These are phyloP conservation scores for Albifimbria verrucaria DNA, from an alignment of 2,329 filamentous ascomycete species.

Conservation along the genomic window DNA sequence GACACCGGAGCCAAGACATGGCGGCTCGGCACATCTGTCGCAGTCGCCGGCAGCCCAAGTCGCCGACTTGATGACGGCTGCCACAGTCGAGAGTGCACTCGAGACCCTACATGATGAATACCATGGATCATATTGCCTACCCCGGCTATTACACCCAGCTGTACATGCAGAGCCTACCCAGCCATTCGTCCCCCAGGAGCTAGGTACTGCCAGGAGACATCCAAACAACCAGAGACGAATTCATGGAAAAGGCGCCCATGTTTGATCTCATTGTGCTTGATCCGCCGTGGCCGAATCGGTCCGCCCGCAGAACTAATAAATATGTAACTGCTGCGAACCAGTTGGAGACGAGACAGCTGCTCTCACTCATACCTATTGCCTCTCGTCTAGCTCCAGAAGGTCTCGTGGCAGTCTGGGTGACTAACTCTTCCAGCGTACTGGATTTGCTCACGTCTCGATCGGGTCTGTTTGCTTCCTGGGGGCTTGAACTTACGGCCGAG, in stretches of 20 bases:
- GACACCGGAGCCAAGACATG: conserved; percentile 46
- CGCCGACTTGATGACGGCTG: conserved; percentile 51
- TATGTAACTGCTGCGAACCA: conserved; percentile 46
- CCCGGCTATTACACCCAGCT: conserved; percentile 28
- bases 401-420: conserved; percentile 72
- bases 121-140: conserved; percentile 43
- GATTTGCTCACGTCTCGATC: conserved; percentile 47
- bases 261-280: conserved; percentile 72
- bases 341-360: conserved; percentile 44
- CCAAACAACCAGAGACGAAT: conserved; percentile 33
- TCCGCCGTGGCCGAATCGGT: conserved; percentile 80
- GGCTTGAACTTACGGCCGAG: conserved; percentile 61
- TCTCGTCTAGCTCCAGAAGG: conserved; percentile 50
- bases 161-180: conserved; percentile 7
- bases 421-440: conserved; percentile 63
- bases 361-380: conserved; percentile 55
- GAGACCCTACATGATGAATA: conserved; percentile 29
- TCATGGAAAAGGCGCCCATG: conserved; percentile 39
- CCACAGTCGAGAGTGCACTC: conserved; percentile 42
- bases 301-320: conserved; percentile 58
- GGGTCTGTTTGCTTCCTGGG: conserved; percentile 66
- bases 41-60: conserved; percentile 44
- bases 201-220: conserved; percentile 48
- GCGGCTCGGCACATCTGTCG: conserved; percentile 25
- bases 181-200: conserved; percentile 38